These are phyloP conservation scores for Tylopilus balloui DNA, from an alignment of 768 basidiomycete genomes.

Conservation along the genomic window DNA sequence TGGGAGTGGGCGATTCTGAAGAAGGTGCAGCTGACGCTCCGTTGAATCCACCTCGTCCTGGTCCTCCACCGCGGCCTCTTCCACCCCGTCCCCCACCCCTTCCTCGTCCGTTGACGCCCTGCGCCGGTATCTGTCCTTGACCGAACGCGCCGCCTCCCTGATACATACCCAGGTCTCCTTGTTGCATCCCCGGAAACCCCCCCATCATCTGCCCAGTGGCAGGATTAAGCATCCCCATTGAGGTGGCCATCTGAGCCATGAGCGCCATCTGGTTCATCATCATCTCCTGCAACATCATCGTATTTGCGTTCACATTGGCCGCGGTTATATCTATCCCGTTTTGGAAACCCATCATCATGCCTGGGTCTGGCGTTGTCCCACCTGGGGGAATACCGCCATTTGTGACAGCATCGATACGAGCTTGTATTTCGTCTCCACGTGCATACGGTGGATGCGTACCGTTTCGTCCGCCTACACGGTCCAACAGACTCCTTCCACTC, in stretches of 20 bases:
- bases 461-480: slow-evolving; percentile 67
- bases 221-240: slow-evolving; percentile 73
- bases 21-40: slow-evolving; percentile 21
- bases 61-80: slow-evolving; percentile 42
- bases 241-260: slow-evolving; percentile 88
- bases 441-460: slow-evolving; percentile 29
- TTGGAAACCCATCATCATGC: slow-evolving; percentile 42
- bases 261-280: slow-evolving; percentile 90
- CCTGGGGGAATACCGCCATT: slow-evolving; percentile 42
- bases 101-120: slow-evolving; percentile 35
- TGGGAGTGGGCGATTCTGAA: slow-evolving; percentile 17
- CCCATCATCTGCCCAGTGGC: slow-evolving; percentile 52
- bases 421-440: slow-evolving; percentile 68
- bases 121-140: slow-evolving; percentile 19
- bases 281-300: slow-evolving; percentile 79
- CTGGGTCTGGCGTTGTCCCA: slow-evolving; percentile 23
- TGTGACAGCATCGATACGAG: slow-evolving; percentile 75
- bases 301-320: slow-evolving; percentile 59
- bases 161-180: slow-evolving; percentile 47
- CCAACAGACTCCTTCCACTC: slow-evolving; percentile 63
- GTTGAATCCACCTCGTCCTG: slow-evolving; percentile 40
- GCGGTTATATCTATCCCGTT: slow-evolving; percentile 41
- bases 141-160: slow-evolving; percentile 28
- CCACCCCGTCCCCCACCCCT: slow-evolving; percentile 45
- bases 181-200: slow-evolving; percentile 58